Base-by-base conservation (phyloP, 768 basidiomycete genomes). In the Phlebiopsis gigantea region DNA sequence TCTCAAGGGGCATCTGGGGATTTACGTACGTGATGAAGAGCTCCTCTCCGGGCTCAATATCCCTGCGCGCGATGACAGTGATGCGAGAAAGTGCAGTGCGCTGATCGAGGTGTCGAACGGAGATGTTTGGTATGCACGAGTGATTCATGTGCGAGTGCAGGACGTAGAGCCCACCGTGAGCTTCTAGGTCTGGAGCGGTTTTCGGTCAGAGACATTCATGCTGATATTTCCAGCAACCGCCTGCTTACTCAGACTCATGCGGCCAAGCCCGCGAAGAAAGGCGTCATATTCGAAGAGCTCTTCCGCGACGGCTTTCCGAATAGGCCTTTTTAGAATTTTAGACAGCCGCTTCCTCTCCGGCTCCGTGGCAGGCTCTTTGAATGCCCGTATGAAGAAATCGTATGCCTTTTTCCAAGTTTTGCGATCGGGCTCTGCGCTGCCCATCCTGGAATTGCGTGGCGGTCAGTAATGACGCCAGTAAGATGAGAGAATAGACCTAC, bases 141-240 rank as follows among this genome's bases (percentile, higher is more conserved):
- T 97, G 93, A 69, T 96, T 97, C 28, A 95, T 69, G 62, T 94
- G 90, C 1, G 92, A 87, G 67, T 95, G 92, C 4, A 94, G 78
- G 21, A 79, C 80, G 71, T 94, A 96, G 9, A 96, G 74, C 1
- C 92, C 93, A 2, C 91, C 92, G 54, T 93, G 90, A 1, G 87
- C 82, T 71, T 94, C 93, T 50, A 93, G 74, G 65, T 93, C 87
- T 87, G 34, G 12, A 39, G 9, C 17, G 21, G 22, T 17, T 19
- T 6, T 39, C 5, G 21, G 43, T 41, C 19, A 49, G 47, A 46
- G 22, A 15, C 22, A 48, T 25, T 22, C 4, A 43, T 54, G 14
- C 21, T 29, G 46, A 24, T 54, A 24, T 25, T 31, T 30, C 2
- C 8, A 46, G 45, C 29, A 21, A 6, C 34, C 34, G 25, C 34